phyloP scores from a whole-genome alignment of 192 early-diverging fungal genomes.

The Dispira parvispora region DNA sequence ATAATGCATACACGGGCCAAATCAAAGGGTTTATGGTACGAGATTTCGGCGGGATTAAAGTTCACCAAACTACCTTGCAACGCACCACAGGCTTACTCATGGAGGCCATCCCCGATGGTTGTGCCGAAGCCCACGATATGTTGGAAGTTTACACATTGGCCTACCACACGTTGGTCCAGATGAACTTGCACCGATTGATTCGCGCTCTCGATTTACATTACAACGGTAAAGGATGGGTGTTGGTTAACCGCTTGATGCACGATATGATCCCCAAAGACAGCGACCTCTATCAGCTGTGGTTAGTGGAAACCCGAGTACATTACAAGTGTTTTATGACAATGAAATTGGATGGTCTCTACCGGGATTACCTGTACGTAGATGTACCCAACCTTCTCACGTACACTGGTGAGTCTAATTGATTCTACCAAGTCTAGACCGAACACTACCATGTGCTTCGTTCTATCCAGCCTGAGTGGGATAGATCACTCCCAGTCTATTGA shows the following conservation, averaged over 20 bases:
- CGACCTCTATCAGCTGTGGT: conserved; percentile 27
- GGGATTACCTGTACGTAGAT: conserved; percentile 31
- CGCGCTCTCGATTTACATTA: conserved; percentile 35
- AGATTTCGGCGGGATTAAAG: conserved; percentile 52
- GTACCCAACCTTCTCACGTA: conserved; percentile 29
- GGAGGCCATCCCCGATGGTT: conserved; percentile 35
- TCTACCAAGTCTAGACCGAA: no score
- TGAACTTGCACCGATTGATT: conserved; percentile 39
- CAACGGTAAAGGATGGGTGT: conserved; percentile 35
- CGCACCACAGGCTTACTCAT: conserved; percentile 25
- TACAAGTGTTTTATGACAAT: conserved; percentile 46
- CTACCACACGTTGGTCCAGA: conserved; percentile 43
- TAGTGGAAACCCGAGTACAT: conserved; percentile 21
- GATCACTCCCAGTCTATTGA: no score
- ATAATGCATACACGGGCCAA: conserved; percentile 28
- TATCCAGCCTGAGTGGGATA: no score
- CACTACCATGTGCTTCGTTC: no score
- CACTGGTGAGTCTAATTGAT: conserved; percentile 8
- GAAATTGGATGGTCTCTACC: conserved; percentile 48
- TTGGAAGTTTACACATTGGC: conserved; percentile 34
- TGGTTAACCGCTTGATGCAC: conserved; percentile 31
- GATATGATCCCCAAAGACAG: conserved; percentile 26
- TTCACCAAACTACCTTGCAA: conserved; percentile 32
- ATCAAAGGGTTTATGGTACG: conserved; percentile 41
- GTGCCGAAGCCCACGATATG: conserved; percentile 29